These are phyloP conservation scores for Ascoidea tarda DNA, from an alignment of 805 yeast species.

Conservation along the genomic window DNA sequence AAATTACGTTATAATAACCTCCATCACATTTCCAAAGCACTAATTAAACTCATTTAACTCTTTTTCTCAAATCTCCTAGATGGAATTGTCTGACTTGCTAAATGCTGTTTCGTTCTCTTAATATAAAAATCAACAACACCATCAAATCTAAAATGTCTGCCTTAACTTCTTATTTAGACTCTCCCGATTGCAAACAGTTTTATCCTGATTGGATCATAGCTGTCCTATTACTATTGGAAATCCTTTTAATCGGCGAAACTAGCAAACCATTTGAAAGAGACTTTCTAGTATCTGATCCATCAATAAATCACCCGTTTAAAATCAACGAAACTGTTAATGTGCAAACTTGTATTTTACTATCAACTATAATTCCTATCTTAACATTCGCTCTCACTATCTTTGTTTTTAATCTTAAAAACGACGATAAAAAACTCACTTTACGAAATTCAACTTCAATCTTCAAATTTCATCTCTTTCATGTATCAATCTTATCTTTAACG, in stretches of 20 bases:
- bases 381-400: slow-evolving; percentile 22
- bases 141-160: not conserved
- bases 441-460: slow-evolving; percentile 27
- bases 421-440: slow-evolving; percentile 14
- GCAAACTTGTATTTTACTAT: slow-evolving; percentile 34
- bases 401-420: slow-evolving; percentile 16
- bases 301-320: slow-evolving; percentile 74
- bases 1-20: no score
- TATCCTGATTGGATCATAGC: slow-evolving; percentile 7
- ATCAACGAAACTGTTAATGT: slow-evolving; percentile 57
- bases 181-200: not conserved
- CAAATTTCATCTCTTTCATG: slow-evolving; percentile 41
- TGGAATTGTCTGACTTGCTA: not conserved
- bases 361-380: slow-evolving; percentile 34
- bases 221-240: slow-evolving; percentile 3
- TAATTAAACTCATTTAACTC: no score
- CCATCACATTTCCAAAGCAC: no score
- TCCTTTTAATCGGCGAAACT: slow-evolving; percentile 7
- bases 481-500: slow-evolving; percentile 52
- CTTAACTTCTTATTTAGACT: no score
- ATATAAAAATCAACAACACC: not conserved
- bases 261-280: slow-evolving; percentile 62
- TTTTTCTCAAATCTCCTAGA: no score
- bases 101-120: not conserved
- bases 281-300: slow-evolving; percentile 60